These are phyloP conservation scores for Beverwykella pulmonaria DNA, from an alignment of 495 filamentous ascomycete species.

Conservation along the genomic window DNA sequence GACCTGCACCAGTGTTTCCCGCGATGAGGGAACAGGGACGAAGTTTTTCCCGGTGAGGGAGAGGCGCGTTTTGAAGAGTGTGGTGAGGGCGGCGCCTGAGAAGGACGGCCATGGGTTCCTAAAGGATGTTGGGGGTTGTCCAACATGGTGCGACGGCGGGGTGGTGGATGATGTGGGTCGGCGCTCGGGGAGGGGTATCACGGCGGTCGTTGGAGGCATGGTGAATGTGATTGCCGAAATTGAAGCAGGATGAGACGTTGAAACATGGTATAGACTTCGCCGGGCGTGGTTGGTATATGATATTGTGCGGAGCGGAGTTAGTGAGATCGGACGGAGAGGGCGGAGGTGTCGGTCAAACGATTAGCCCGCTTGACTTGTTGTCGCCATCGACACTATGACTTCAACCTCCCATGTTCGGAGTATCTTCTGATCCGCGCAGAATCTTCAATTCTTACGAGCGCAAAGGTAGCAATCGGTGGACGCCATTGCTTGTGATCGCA, in stretches of 20 bases:
- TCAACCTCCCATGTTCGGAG: background rate
- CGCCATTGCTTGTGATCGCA: too few species aligned
- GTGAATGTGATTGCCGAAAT: background rate
- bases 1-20: constrained; percentile 41
- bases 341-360: background rate
- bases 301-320: too few species aligned
- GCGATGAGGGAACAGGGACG: constrained; percentile 44
- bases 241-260: too few species aligned
- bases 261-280: too few species aligned
- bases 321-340: background rate
- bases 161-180: constrained; percentile 20
- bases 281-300: too few species aligned
- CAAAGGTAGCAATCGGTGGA: too few species aligned
- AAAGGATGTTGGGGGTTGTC: constrained; percentile 48
- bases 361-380: background rate
- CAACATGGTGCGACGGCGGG: constrained; percentile 36
- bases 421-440: background rate
- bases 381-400: background rate
- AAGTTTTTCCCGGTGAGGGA: constrained; percentile 37
- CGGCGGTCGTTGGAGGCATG: constrained; percentile 15
- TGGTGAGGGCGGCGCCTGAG: constrained; percentile 37
- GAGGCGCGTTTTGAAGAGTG: constrained; percentile 40
- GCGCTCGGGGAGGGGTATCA: constrained; percentile 23
- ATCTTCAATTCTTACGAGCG: too few species aligned
- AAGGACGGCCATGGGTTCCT: constrained; percentile 60